Evolutionary conservation across 345 rosid species (phyloP), one percentile per base, ranked within the genome.

Genomic region (Hypericum perforatum): DNA sequence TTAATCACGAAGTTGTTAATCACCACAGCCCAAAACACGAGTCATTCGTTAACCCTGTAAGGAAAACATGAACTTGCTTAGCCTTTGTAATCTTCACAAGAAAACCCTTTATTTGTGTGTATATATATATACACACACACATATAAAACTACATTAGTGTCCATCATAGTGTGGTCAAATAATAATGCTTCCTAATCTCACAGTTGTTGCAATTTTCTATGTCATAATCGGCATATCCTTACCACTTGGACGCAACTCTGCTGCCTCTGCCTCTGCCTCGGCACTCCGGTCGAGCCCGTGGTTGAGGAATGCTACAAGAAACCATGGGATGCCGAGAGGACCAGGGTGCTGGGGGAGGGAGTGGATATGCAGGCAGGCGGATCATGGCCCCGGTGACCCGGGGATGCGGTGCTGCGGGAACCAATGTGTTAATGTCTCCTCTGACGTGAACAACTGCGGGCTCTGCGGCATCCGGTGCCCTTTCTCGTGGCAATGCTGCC

Each of bases 381-480:
- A 52, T 37, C 57, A 37, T 64, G 60, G 2, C 57, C 64, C 41
- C n/a, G 15, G 7, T 6, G 48, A 14, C 8, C 48, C n/a, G 48
- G 61, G 63, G 60, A 73, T 71, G 78, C 52, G 47, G 61, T 91
- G 98, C 63, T 91, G 98, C 57, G 78, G 78, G 71, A 86, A 91
- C 79, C 84, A 84, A 63, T 91, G 98, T 54, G 53, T 77, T 41
- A 75, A 84, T 49, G 46, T 86, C 58, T 55, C 65, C 0, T 9
- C 45, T 0, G 86, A 85, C 47, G 16, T 53, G 7, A 48, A 78
- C 43, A 82, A 91, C 64, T 86, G 98, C 11, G 98, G 98, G 0
- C 66, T 69, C 0, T 91, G 96, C 77, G 78, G 72, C 73, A 75
- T 14, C 49, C 81, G 78, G 57, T 91, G 98, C 71, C 71, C 66